Percentiles rank a stretch among this genome's conserved stretches.
These are phyloP conservation scores for Hortaea werneckii DNA, from an alignment of 2,329 filamentous ascomycete species.

Conservation along the genomic window DNA sequence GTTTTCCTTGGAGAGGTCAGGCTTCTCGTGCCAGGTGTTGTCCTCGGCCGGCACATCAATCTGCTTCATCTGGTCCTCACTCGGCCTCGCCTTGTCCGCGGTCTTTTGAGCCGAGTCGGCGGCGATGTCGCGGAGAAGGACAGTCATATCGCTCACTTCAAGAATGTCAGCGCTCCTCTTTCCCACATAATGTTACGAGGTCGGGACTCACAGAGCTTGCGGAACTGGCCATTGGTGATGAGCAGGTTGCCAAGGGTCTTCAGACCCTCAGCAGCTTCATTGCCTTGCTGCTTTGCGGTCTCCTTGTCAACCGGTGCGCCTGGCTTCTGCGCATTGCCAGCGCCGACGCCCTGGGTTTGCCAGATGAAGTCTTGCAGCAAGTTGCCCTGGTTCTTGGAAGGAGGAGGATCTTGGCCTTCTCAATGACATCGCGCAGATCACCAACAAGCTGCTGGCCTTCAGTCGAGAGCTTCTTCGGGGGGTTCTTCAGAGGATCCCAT, in stretches of 20 bases:
- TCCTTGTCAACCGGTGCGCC: slow-evolving; percentile 64
- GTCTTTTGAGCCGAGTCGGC: slow-evolving; percentile 78
- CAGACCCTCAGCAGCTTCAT: slow-evolving; percentile 73
- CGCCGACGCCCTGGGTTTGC: slow-evolving; percentile 69
- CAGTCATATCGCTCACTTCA: slow-evolving; percentile 62
- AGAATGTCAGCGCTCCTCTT: slow-evolving; percentile 10
- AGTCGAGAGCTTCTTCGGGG: slow-evolving; percentile 65
- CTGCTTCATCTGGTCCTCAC: slow-evolving; percentile 62
- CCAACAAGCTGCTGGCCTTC: slow-evolving; percentile 72
- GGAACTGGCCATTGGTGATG: slow-evolving; percentile 92
- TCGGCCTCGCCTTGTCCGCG: slow-evolving; percentile 64
- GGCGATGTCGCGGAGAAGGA: slow-evolving; percentile 80
- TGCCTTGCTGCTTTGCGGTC: slow-evolving; percentile 68
- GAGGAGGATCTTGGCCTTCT: slow-evolving; percentile 73
- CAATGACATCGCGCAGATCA: slow-evolving; percentile 70
- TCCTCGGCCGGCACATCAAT: slow-evolving; percentile 79
- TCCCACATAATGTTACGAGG: not conserved
- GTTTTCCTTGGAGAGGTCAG: slow-evolving; percentile 48
- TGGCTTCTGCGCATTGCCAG: slow-evolving; percentile 51
- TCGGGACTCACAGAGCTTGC: slow-evolving; percentile 63
- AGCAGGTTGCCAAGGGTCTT: slow-evolving; percentile 80
- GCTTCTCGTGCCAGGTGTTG: slow-evolving; percentile 64
- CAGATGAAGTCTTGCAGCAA: slow-evolving; percentile 94
- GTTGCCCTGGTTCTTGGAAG: slow-evolving; percentile 94
- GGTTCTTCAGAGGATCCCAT: slow-evolving; percentile 58